Percentiles rank a stretch among this genome's conserved stretches.
Evolutionary conservation across 78 protist genomes (phyloP).

Genomic region (Emiliania huxleyi): DNA sequence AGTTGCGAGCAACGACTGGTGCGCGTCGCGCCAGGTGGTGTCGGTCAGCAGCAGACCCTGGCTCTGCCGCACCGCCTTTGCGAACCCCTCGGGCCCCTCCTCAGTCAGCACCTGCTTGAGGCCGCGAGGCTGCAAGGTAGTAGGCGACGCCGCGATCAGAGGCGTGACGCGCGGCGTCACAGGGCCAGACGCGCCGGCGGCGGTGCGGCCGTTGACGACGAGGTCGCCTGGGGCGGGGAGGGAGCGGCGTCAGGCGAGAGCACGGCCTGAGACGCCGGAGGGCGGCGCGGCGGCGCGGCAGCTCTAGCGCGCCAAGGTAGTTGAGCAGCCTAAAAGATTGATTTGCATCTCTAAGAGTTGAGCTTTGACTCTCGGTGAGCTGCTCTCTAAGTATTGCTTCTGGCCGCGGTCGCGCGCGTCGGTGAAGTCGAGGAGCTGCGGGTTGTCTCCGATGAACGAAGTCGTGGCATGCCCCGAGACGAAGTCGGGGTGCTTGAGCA

Average conservation of each 20-base stretch:
- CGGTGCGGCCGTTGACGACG: conserved; percentile 52
- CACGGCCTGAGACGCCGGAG: too few relatives aligned
- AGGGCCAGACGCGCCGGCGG: neutral
- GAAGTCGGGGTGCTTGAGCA: conserved; percentile 22
- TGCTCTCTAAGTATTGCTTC: too few relatives aligned
- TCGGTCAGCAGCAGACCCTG: conserved; percentile 63
- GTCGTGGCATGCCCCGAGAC: neutral
- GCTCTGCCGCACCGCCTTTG: conserved; percentile 48
- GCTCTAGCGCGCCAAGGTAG: too few relatives aligned
- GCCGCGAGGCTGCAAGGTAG: neutral
- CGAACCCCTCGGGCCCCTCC: conserved; percentile 65
- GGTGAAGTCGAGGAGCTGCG: conserved; percentile 35
- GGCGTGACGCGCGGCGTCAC: conserved; percentile 16
- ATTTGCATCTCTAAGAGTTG: too few relatives aligned
- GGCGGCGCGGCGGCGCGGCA: too few relatives aligned
- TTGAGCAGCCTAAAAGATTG: too few relatives aligned
- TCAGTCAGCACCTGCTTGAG: neutral
- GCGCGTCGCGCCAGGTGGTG: conserved; percentile 90
- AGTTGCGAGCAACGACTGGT: conserved; percentile 82
- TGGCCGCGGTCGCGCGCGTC: conserved; percentile 48
- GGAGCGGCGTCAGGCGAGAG: too few relatives aligned
- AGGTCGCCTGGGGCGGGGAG: too few relatives aligned
- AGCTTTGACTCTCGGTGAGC: too few relatives aligned
- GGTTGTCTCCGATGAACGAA: conserved; percentile 2
- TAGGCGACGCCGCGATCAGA: neutral